These are phyloP conservation scores for Pogostemon cablin DNA, from an alignment of 257 asterid genomes.

Conservation along the genomic window DNA sequence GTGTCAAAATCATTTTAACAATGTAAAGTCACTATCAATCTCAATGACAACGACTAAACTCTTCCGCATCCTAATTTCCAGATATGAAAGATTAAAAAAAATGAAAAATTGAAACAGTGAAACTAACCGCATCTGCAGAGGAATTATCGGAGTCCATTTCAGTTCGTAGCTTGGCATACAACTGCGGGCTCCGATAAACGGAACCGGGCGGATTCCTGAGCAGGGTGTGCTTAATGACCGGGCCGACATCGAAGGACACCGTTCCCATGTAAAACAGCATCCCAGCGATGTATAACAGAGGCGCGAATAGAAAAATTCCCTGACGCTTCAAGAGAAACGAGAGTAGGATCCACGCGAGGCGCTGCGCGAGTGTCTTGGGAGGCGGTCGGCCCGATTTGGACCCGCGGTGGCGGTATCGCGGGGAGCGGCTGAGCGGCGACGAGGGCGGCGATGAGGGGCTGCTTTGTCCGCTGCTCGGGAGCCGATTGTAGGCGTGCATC, in stretches of 20 bases:
- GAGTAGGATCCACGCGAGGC: slow-evolving; percentile 67
- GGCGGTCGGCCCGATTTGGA: slow-evolving; percentile 55
- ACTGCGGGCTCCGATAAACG: slow-evolving; percentile 84
- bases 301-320: slow-evolving; percentile 90
- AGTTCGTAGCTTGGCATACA: slow-evolving; percentile 64
- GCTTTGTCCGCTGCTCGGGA: slow-evolving; percentile 91
- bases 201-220: slow-evolving; percentile 73
- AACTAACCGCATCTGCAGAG: slow-evolving; percentile 82
- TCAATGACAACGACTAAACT: slow-evolving; percentile 26
- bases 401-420: slow-evolving; percentile 57
- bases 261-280: slow-evolving; percentile 96
- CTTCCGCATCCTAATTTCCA: slow-evolving; percentile 28
- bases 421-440: slow-evolving; percentile 89
- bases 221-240: slow-evolving; percentile 44
- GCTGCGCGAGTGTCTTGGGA: slow-evolving; percentile 59
- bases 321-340: slow-evolving; percentile 75
- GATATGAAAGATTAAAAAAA: background rate
- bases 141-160: slow-evolving; percentile 85
- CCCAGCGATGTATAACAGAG: slow-evolving; percentile 75
- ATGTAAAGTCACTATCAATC: slow-evolving; percentile 36
- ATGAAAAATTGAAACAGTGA: background rate
- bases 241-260: slow-evolving; percentile 82
- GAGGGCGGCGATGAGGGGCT: slow-evolving; percentile 91
- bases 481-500: slow-evolving; percentile 95
- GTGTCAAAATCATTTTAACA: slow-evolving; percentile 31